Base-by-base conservation (phyloP, 2,329 filamentous ascomycete genomes). In the Diplodia mutila region DNA sequence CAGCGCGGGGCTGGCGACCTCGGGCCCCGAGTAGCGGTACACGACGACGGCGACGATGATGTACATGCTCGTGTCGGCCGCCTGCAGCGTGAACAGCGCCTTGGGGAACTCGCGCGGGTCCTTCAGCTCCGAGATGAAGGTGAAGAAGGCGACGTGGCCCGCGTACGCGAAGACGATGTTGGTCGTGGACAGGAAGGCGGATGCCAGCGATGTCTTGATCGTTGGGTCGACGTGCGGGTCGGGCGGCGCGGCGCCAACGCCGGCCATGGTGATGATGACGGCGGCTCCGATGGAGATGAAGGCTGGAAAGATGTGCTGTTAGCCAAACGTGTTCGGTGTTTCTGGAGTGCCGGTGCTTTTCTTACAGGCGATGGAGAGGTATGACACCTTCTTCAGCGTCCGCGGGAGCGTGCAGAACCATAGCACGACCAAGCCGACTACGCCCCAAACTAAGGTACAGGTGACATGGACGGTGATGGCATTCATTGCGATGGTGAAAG, bases 161-260 rank as follows among this genome's bases (percentile, higher is more conserved):
- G 79, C 80, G 80, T 90, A 93, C 67, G 90, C 89, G 69, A 92
- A 87, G 69, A 91, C 83, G 65, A 93, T 92, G 79, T 91, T 91
- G 70, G 78, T 72, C 11, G 75, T 74, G 9, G 77, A 57, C 39
- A 68, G 67, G 39, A 71, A 81, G 39, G 78, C 78, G 1, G 85
- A 76, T 4, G 81, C 70, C 23, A 78, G 77, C 16, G 79, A 76
- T 23, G 79, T 77, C 21, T 78, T 72, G 48, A 82, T 74, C 32
- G 74, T 75, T 7, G 71, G 73, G 2, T 34, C 16, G 23, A 68
- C 32, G 25, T 68, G 59, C 18, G 63, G 46, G 25, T 57, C 66
- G 7, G 66, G 46, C 5, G 57, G 66, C 2, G 51, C 23, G 46
- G 78, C 67, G 25, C 75, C 78, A 1, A 80, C 74, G 37, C 74